Evolutionary conservation across 2,329 filamentous ascomycete genomes (phyloP).

Genomic region (Capronia epimyces): DNA sequence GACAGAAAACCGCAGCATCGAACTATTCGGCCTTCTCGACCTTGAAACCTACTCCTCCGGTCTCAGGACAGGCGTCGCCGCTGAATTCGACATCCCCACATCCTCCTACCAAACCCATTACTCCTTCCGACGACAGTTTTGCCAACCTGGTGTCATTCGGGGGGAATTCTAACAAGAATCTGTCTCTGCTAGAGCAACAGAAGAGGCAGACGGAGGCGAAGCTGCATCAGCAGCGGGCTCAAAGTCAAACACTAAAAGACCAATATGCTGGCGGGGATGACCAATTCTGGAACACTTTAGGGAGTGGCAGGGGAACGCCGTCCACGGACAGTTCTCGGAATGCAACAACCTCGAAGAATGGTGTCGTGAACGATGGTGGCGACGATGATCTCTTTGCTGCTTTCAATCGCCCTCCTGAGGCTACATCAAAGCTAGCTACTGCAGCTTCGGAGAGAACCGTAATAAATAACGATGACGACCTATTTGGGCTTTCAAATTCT

Average conservation of each 20-base stretch:
- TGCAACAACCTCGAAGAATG: conserved; percentile 1
- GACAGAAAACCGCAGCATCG: conserved; percentile 37
- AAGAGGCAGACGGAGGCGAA: conserved; percentile 70
- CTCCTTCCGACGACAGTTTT: conserved; percentile 51
- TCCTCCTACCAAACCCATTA: conserved; percentile 38
- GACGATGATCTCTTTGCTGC: conserved; percentile 58
- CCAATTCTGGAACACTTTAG: conserved; percentile 71
- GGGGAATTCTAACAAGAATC: conserved; percentile 53
- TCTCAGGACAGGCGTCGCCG: conserved; percentile 43
- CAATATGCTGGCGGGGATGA: conserved; percentile 65
- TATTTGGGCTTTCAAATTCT: conserved; percentile 71
- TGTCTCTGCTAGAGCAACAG: conserved; percentile 62
- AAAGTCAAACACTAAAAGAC: conserved; percentile 63
- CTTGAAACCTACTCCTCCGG: conserved; percentile 36
- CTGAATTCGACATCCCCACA: conserved; percentile 33
- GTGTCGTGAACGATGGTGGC: conserved; percentile 40
- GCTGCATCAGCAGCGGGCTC: conserved; percentile 67
- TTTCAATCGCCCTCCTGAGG: conserved; percentile 46
- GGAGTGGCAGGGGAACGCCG: conserved; percentile 47
- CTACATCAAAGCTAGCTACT: conserved; percentile 29
- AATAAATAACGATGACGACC: conserved; percentile 66
- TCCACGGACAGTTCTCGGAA: conserved; percentile 25
- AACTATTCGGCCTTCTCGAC: conserved; percentile 33
- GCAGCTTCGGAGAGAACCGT: conserved; percentile 25
- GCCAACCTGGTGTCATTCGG: conserved; percentile 60